Evolutionary conservation across 129 eudicot genomes (phyloP).

Genomic region (Oenanthe sinensis): DNA sequence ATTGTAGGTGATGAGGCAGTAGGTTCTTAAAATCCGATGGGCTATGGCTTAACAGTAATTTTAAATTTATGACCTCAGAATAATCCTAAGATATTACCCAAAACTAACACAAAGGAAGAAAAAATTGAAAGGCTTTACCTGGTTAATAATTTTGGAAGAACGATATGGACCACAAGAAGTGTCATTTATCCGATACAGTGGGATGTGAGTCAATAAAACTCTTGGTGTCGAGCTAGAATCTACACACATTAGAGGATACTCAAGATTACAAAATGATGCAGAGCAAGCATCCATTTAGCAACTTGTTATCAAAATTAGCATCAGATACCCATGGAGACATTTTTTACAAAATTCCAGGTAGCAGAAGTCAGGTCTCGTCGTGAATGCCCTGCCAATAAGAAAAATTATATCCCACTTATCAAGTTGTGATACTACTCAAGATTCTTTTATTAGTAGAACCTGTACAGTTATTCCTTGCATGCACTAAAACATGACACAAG

Average conservation of each 20-base stretch:
- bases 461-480: not conserved
- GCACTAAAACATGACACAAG: not conserved
- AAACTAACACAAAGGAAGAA: not conserved
- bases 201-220: conserved; percentile 83
- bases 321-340: conserved; percentile 51
- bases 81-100: not conserved
- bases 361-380: conserved; percentile 36
- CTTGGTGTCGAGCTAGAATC: conserved; percentile 47
- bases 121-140: conserved; percentile 29
- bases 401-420: not conserved
- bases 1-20: not conserved
- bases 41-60: not conserved
- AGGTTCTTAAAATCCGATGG: not conserved
- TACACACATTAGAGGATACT: conserved; percentile 15
- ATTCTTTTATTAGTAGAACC: not conserved
- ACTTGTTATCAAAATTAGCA: not conserved
- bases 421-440: not conserved
- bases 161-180: conserved; percentile 91
- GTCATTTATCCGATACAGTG: conserved; percentile 73
- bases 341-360: conserved; percentile 55
- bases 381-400: conserved; percentile 44
- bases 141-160: conserved; percentile 64
- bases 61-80: not conserved
- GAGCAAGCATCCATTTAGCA: not conserved
- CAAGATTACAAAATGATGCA: not conserved